phyloP scores from a whole-genome alignment of 2,329 filamentous ascomycete genomes.

The Arthrobotrys megalospora region DNA sequence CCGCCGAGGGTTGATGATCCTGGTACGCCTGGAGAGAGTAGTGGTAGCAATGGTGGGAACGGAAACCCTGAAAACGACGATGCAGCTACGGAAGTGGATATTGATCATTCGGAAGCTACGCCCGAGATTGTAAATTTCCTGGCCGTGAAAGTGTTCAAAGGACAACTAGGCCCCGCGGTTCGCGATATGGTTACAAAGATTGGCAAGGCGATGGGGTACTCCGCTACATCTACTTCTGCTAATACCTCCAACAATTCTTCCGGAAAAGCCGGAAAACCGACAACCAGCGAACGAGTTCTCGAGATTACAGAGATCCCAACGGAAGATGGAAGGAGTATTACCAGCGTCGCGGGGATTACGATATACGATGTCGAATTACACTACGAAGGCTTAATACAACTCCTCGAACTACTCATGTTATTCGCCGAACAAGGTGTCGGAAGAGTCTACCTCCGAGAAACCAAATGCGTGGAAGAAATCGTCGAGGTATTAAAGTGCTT shows the following conservation, averaged over 20 bases:
- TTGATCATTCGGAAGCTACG: constrained; percentile 57
- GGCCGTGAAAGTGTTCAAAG: constrained; percentile 57
- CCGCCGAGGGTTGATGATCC: constrained; percentile 2
- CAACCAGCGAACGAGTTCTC: constrained; percentile 11
- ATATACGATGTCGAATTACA: constrained; percentile 60
- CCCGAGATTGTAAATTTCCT: constrained; percentile 60
- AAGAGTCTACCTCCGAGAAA: constrained; percentile 48
- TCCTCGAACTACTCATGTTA: constrained; percentile 57
- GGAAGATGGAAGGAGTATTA: constrained; percentile 54
- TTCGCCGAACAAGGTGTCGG: constrained; percentile 57
- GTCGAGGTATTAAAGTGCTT: constrained; percentile 48
- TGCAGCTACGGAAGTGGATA: constrained; percentile 57
- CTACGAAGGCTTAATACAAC: constrained; percentile 55
- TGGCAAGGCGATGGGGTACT: constrained; percentile 54
- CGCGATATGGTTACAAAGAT: constrained; percentile 58
- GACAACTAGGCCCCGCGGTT: constrained; percentile 53
- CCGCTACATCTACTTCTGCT: constrained; percentile 18
- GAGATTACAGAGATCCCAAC: constrained; percentile 57
- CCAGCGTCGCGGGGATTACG: constrained; percentile 54
- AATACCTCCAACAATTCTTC: background rate
- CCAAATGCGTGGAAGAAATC: constrained; percentile 51
- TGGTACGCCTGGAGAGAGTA: background rate
- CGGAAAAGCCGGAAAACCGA: background rate
- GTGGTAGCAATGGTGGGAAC: background rate
- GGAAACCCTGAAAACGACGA: constrained; percentile 39